Evolutionary conservation across 768 basidiomycete genomes (phyloP), one percentile per base, ranked within the genome.

Genomic region (Lactarius vividus): DNA sequence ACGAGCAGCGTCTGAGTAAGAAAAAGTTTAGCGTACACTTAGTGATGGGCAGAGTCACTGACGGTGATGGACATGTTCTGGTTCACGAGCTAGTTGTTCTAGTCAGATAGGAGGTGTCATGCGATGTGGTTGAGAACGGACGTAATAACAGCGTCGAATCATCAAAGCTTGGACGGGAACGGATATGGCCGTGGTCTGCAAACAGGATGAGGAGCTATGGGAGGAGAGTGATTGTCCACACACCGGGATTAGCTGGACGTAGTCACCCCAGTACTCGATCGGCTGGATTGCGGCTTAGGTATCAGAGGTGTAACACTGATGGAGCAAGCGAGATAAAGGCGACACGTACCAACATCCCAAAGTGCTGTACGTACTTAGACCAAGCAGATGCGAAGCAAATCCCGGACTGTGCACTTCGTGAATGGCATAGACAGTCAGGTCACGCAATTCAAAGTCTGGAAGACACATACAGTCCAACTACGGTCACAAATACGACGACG

Each of bases 401-500:
- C 2, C 55, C 55, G 1, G 55, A 18, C 55, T 56, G 55, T 31
- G 6, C 55, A 13, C 55, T 56, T 56, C 18, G n/a, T 15, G 15
- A 56, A 13, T 7, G 33, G 9, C 3, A 35, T 9, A 20, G 31
- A 20, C n/a, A 33, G 33, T 56, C 18, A 33, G 18, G 4, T 56
- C 18, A 29, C 29, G 11, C 7, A 5, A 8, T n/a, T 3, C 11
- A 56, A 33, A 8, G 18, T 20, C 9, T 20, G 20, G 55, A 33
- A 33, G 31, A n/a, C 10, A 11, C 55, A 31, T n/a, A 56, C 49
- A 26, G 16, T 33, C 65, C 65, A 2, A 66, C 57, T 4, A 8
- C 3, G 5, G 65, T 62, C 40, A 62, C 57, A 28, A 59, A 62
- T 28, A 62, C 2, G 15, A 66, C 26, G 23, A 62, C 5, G 16